phyloP scores from a whole-genome alignment of 495 filamentous ascomycete species.

The Friedmanniomyces simplex region DNA sequence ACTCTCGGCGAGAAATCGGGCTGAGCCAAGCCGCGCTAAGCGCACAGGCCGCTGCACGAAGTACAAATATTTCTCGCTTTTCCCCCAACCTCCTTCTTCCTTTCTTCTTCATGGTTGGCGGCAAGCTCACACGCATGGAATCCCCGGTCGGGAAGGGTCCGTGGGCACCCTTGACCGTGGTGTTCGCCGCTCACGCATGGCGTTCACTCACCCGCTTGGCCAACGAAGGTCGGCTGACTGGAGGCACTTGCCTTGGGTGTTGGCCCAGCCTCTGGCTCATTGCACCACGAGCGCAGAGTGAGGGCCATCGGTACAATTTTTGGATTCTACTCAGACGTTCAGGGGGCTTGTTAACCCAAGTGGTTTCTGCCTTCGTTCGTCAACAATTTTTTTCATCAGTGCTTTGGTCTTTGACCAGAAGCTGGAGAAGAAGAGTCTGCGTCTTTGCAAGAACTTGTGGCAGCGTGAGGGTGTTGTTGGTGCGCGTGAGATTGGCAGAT shows the following conservation, averaged over 20 bases:
- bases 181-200: no score
- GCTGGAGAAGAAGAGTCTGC: slow-evolving; percentile 6
- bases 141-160: not conserved
- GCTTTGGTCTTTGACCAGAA: not conserved
- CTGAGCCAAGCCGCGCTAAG: not conserved
- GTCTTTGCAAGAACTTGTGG: not conserved
- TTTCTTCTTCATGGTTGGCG: not conserved
- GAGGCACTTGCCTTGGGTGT: no score
- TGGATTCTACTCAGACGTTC: no score
- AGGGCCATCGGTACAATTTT: no score
- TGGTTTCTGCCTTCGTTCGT: not conserved
- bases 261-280: no score
- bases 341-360: no score
- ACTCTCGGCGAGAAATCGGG: no score
- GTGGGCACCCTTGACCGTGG: not conserved
- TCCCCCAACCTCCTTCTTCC: not conserved
- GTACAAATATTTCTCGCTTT: not conserved
- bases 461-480: not conserved
- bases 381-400: slow-evolving; percentile 2
- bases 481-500: not conserved
- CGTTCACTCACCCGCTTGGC: no score
- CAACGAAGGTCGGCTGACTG: no score
- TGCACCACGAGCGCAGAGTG: no score
- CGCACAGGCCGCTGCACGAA: not conserved
- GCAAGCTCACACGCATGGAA: not conserved